A percentile compares a stretch with the other conserved stretches of the same genome.
These are phyloP conservation scores for Colletotrichum zoysiae DNA, from an alignment of 2,329 filamentous ascomycete species.

Conservation along the genomic window DNA sequence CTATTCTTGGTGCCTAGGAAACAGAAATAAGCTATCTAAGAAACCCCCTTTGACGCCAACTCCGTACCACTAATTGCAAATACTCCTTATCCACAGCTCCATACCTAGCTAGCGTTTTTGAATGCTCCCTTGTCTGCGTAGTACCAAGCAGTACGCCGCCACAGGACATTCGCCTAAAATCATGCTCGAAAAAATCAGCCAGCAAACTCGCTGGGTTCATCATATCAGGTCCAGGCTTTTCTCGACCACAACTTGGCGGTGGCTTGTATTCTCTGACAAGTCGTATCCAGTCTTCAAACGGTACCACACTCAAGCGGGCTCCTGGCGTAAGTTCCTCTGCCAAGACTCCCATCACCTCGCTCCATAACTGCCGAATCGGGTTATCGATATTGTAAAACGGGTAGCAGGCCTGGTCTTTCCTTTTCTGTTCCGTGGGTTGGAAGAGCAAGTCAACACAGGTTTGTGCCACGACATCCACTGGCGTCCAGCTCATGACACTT, in stretches of 20 bases:
- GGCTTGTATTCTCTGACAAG: constrained; percentile 3
- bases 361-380: background rate
- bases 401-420: background rate
- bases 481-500: constrained; percentile 58
- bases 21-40: constrained; percentile 11
- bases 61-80: background rate
- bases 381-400: constrained; percentile 7
- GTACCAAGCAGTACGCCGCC: background rate
- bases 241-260: background rate
- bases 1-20: too few relatives aligned
- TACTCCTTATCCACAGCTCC: background rate
- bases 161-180: constrained; percentile 1
- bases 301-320: background rate
- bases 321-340: background rate
- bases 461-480: constrained; percentile 53
- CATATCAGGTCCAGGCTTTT: constrained; percentile 2
- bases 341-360: background rate
- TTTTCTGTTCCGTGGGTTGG: background rate
- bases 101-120: background rate
- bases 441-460: background rate
- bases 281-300: background rate
- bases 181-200: background rate
- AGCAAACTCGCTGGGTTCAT: background rate
- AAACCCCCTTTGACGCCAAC: background rate
- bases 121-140: background rate